These are phyloP conservation scores for Ascoidea rubescens DNA, from an alignment of 805 yeast species.

Conservation along the genomic window DNA sequence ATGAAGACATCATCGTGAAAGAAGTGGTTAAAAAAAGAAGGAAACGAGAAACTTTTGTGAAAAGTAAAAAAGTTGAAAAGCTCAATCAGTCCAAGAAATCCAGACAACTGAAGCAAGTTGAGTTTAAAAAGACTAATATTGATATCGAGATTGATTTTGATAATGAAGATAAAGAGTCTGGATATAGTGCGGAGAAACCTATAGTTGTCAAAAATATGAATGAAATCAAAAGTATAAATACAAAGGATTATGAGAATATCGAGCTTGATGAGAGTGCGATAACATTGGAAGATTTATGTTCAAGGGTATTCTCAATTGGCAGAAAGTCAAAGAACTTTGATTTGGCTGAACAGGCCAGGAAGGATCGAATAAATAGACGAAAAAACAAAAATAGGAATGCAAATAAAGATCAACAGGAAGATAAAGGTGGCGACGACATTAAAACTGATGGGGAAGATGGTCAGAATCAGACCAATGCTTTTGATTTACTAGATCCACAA, in stretches of 20 bases:
- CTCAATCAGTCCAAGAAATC: background rate
- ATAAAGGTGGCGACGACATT: constrained; percentile 8
- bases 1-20: background rate
- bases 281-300: background rate
- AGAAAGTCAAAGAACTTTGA: background rate
- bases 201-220: background rate
- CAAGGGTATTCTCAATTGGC: background rate
- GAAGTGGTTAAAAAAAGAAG: background rate
- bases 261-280: background rate
- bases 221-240: background rate
- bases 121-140: background rate
- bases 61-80: background rate
- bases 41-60: background rate
- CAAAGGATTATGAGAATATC: no score
- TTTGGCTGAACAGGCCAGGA: background rate
- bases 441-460: constrained; percentile 11
- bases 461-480: constrained; percentile 11
- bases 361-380: background rate
- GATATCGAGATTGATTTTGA: constrained; percentile 3
- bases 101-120: background rate
- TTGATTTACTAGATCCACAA: constrained; percentile 8
- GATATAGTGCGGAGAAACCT: constrained; percentile 12
- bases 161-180: constrained; percentile 4
- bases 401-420: constrained; percentile 5
- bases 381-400: constrained; percentile 1